Conservation (phyloP, 768 basidiomycete genomes). For the Omphalotus guepiniiformis region DNA sequence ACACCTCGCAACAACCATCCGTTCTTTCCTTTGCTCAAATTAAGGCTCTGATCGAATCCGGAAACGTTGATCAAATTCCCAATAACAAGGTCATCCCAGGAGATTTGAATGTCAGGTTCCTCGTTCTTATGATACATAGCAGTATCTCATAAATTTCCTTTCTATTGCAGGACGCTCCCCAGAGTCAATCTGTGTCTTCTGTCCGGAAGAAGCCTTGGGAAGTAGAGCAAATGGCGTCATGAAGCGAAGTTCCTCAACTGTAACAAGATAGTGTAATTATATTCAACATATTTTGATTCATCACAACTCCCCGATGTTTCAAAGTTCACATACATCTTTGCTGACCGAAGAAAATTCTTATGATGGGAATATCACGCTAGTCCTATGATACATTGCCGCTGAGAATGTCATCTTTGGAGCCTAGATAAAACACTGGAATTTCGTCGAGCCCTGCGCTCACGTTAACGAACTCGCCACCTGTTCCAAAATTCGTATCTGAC, state of each 20-base stretch:
- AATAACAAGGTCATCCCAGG: constrained; percentile 73
- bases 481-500: constrained; percentile 26
- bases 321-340: too few relatives aligned
- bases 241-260: too few relatives aligned
- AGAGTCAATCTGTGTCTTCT: constrained; percentile 50
- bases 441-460: constrained; percentile 26
- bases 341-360: too few relatives aligned
- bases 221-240: too few relatives aligned
- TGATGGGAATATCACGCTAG: too few relatives aligned
- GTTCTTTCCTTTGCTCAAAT: constrained; percentile 64
- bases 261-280: too few relatives aligned
- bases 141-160: constrained; percentile 1
- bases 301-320: too few relatives aligned
- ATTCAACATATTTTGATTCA: too few relatives aligned
- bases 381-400: constrained; percentile 21
- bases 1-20: constrained; percentile 28
- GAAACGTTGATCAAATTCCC: constrained; percentile 68
- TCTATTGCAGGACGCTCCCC: constrained; percentile 42
- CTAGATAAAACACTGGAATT: constrained; percentile 32
- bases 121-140: not conserved
- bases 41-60: constrained; percentile 66
- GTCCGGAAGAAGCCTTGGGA: constrained; percentile 73
- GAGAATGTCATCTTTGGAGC: constrained; percentile 25
- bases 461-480: constrained; percentile 24
- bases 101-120: constrained; percentile 54